A percentile compares a stretch with the other conserved stretches of the same genome.
These are phyloP conservation scores for Pittosporum tobira DNA, from an alignment of 129 eudicot genomes.

Conservation along the genomic window DNA sequence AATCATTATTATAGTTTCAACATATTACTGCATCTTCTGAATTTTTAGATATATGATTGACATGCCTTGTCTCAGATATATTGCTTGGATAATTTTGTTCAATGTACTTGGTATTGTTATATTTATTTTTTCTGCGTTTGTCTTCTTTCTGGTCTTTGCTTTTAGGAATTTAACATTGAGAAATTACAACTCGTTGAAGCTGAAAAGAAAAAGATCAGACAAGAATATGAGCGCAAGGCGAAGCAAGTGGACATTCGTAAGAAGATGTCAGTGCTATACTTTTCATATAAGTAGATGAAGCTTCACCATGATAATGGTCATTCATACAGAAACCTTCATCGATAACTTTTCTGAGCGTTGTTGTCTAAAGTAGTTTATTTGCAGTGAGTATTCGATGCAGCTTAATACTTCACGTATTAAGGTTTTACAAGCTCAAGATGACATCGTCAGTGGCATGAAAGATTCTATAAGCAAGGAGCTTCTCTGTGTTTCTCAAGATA, in stretches of 20 bases:
- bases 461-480: constrained; percentile 51
- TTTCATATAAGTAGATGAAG: too few species aligned
- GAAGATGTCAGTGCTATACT: constrained; percentile 47
- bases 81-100: too few species aligned
- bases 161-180: constrained; percentile 79
- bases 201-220: constrained; percentile 67
- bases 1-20: too few species aligned
- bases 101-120: too few species aligned
- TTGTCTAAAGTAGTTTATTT: constrained; percentile 1
- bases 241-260: constrained; percentile 76
- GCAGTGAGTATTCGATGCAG: constrained; percentile 72
- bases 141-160: constrained; percentile 4
- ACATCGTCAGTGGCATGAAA: constrained; percentile 47
- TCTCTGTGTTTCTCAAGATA: constrained; percentile 37
- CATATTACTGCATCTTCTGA: too few species aligned
- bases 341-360: background rate
- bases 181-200: constrained; percentile 70
- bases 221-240: constrained; percentile 66
- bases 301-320: background rate
- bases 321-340: background rate
- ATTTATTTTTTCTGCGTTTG: background rate
- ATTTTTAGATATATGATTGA: too few species aligned
- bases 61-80: too few species aligned
- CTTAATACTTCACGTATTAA: constrained; percentile 56
- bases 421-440: constrained; percentile 75